These are phyloP conservation scores for Nicotiana rustica DNA, from an alignment of 305 asterid species.

Conservation along the genomic window DNA sequence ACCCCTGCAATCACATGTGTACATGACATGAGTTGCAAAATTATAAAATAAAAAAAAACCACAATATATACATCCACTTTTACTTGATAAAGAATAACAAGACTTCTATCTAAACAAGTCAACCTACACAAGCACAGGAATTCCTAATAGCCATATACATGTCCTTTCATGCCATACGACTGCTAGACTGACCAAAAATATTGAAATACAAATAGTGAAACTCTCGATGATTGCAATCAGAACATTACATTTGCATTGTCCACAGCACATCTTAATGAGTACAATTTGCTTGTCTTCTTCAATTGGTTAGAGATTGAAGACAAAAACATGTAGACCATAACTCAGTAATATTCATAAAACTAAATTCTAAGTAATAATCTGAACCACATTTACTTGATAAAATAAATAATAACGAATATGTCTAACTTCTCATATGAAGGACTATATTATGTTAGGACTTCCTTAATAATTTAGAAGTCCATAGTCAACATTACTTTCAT, in stretches of 20 bases:
- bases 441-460: not conserved
- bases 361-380: not conserved
- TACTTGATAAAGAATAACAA: constrained; percentile 20
- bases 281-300: constrained; percentile 5
- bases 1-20: constrained; percentile 57
- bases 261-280: not conserved
- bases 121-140: not conserved
- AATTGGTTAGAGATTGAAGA: not conserved
- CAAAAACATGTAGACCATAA: constrained; percentile 15
- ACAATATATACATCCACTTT: constrained; percentile 13
- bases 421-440: constrained; percentile 9
- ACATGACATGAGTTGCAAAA: constrained; percentile 15
- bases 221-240: not conserved
- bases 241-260: not conserved
- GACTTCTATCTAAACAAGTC: constrained; percentile 16
- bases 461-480: not conserved
- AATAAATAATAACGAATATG: not conserved
- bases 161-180: not conserved
- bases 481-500: not conserved
- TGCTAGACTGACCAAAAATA: not conserved
- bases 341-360: not conserved
- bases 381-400: not conserved
- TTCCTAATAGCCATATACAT: constrained; percentile 5
- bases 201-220: not conserved
- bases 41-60: not conserved